These are phyloP conservation scores for Suillus sp. DNA, from an alignment of 768 basidiomycete genomes.

Conservation along the genomic window DNA sequence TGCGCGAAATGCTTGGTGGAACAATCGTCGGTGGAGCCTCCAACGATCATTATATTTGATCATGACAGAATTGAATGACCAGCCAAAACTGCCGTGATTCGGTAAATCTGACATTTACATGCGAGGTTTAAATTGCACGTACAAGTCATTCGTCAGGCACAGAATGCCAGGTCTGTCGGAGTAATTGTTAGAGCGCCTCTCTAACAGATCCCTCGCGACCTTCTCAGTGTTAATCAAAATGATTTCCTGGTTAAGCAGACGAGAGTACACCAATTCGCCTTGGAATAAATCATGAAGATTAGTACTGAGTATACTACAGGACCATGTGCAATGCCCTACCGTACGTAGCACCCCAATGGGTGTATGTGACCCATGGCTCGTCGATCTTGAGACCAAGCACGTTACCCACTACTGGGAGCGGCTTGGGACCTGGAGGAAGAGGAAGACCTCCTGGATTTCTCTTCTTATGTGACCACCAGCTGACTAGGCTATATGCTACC, in stretches of 20 bases:
- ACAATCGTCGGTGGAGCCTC: conserved; percentile 32
- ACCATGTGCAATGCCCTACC: conserved; percentile 19
- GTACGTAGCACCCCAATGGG: conserved; percentile 33
- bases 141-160: conserved; percentile 34
- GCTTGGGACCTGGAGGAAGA: conserved; percentile 55
- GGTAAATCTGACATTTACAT: not conserved
- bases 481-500: conserved; percentile 10
- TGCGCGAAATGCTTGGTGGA: conserved; percentile 31
- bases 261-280: conserved; percentile 42
- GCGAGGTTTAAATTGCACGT: conserved; percentile 6
- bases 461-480: conserved; percentile 15
- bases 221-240: conserved; percentile 44
- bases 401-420: conserved; percentile 39
- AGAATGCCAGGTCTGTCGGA: conserved; percentile 42
- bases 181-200: conserved; percentile 46
- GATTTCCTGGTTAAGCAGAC: conserved; percentile 38
- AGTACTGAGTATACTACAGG: conserved; percentile 18
- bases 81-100: conserved; percentile 26
- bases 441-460: conserved; percentile 13
- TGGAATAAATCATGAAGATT: not conserved
- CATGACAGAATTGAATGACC: conserved; percentile 33
- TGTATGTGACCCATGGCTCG: conserved; percentile 37
- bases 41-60: conserved; percentile 30
- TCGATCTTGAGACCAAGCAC: conserved; percentile 28
- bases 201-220: conserved; percentile 44